These are phyloP conservation scores for Meyerozyma carpophila DNA, from an alignment of 1,139 yeast genomes.

Conservation along the genomic window DNA sequence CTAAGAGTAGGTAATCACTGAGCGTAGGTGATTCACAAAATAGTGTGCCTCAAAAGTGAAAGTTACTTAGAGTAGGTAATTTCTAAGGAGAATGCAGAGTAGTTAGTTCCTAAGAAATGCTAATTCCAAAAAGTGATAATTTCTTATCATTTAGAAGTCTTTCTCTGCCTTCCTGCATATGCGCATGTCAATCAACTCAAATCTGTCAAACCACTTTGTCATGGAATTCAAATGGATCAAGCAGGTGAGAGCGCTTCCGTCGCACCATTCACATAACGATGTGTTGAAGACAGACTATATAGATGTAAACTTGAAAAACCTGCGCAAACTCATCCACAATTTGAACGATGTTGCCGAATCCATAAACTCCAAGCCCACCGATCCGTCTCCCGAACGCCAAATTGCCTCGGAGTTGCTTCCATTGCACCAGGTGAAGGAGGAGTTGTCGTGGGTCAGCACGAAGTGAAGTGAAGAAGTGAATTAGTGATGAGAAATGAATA, in stretches of 20 bases:
- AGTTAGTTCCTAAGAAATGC: too few species aligned
- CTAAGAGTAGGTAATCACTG: too few species aligned
- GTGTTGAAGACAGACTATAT: slow-evolving; percentile 38
- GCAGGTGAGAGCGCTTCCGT: slow-evolving; percentile 34
- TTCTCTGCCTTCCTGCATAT: background rate
- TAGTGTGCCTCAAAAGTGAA: too few species aligned
- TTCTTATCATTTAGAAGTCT: background rate
- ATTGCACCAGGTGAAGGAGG: background rate
- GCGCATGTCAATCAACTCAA: background rate
- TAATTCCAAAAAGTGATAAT: background rate
- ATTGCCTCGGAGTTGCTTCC: background rate
- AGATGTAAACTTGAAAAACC: slow-evolving; percentile 41
- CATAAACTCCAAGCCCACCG: slow-evolving; percentile 7
- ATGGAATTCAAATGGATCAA: slow-evolving; percentile 24
- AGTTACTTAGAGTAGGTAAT: too few species aligned
- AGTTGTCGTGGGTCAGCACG: background rate
- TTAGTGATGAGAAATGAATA: background rate
- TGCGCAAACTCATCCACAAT: slow-evolving; percentile 33
- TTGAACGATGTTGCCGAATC: slow-evolving; percentile 20
- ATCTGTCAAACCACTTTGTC: background rate
- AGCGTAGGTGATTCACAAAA: too few species aligned
- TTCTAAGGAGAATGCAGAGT: too few species aligned
- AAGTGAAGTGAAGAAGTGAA: background rate
- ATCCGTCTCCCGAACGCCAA: background rate
- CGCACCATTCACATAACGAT: slow-evolving; percentile 33